Conservation (phyloP, 768 basidiomycete genomes). For the Leucocoprinus sp. region DNA sequence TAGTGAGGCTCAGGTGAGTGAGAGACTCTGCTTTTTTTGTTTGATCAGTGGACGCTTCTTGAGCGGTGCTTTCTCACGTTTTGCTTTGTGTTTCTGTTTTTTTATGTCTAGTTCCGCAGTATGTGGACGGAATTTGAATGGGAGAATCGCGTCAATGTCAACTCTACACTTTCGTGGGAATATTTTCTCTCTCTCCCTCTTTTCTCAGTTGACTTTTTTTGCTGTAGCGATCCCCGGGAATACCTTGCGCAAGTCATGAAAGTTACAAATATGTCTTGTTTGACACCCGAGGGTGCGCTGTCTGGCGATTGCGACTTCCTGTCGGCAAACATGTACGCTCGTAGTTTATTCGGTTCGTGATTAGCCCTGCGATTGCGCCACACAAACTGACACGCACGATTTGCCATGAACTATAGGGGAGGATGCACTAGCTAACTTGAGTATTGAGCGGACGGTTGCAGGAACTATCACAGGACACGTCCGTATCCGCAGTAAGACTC, state of each 20-base stretch:
- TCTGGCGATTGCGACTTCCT: constrained; percentile 97
- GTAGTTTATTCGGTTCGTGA: constrained; percentile 80
- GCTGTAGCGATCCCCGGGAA: constrained; percentile 67
- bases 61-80: no score
- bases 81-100: no score
- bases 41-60: no score
- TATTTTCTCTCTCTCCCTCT: constrained; percentile 1
- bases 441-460: constrained; percentile 77
- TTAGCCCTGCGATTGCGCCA: background rate
- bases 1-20: constrained; percentile 79
- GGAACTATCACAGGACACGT: constrained; percentile 89
- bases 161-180: constrained; percentile 71
- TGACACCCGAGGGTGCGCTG: constrained; percentile 91
- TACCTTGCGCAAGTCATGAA: constrained; percentile 95
- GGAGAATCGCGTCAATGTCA: constrained; percentile 98
- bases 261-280: constrained; percentile 94
- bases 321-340: constrained; percentile 93
- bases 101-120: constrained; percentile 65
- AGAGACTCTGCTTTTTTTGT: constrained; percentile 11
- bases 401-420: constrained; percentile 53
- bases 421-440: constrained; percentile 92
- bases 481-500: constrained; percentile 93
- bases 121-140: constrained; percentile 99
- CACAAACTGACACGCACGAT: background rate
- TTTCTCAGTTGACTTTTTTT: constrained; percentile 6